Conservation (phyloP, 345 rosid species). For the Linum tenue region DNA sequence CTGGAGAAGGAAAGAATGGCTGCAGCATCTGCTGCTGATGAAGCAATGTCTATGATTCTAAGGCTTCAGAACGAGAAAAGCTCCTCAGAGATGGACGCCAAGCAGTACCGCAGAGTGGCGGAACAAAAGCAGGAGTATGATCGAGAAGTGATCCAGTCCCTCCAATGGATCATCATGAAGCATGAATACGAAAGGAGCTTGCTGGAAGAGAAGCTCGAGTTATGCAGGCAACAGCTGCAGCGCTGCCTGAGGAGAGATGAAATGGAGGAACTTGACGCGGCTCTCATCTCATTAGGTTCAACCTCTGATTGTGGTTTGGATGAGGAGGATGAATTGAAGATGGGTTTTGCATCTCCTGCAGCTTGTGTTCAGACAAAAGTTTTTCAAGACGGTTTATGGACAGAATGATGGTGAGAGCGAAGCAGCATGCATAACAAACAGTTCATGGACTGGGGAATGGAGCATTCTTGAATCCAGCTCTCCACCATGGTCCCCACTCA, state of each 20-base stretch:
- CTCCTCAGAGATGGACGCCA: slow-evolving; percentile 47
- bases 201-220: slow-evolving; percentile 29
- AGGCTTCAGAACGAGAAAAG: slow-evolving; percentile 72
- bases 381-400: neutral
- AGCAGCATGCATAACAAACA: too few species aligned
- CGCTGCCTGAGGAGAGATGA: slow-evolving; percentile 17
- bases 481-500: neutral
- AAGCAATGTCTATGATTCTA: slow-evolving; percentile 80
- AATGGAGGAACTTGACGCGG: slow-evolving; percentile 6
- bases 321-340: neutral
- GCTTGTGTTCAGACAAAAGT: neutral
- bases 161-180: slow-evolving; percentile 46
- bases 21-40: slow-evolving; percentile 58
- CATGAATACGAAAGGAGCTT: slow-evolving; percentile 30
- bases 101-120: slow-evolving; percentile 41
- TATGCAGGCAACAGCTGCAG: slow-evolving; percentile 21
- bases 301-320: neutral
- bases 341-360: neutral
- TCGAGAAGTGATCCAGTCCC: slow-evolving; percentile 46
- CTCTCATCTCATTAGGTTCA: too few species aligned
- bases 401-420: neutral
- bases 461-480: too few species aligned
- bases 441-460: too few species aligned
- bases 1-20: slow-evolving; percentile 73
- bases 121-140: slow-evolving; percentile 49